A percentile compares a stretch with the other conserved stretches of the same genome.
Conservation (phyloP, 1,284 basidiomycete genomes). For the Apiotrichum akiyoshidainum region DNA sequence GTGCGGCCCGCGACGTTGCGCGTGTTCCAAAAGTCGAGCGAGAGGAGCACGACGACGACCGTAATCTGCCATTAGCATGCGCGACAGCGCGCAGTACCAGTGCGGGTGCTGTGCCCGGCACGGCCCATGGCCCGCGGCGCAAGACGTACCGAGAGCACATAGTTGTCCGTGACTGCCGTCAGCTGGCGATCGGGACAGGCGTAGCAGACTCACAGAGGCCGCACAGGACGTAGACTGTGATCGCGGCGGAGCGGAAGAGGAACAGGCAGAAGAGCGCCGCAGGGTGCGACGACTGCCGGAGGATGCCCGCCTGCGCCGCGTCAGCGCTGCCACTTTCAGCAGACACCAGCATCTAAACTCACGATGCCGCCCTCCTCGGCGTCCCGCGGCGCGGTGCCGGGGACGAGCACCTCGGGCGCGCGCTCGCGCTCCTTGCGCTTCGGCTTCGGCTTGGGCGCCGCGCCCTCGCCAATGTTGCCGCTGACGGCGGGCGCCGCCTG, state of each 20-base stretch:
- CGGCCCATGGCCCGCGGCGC: too few relatives aligned
- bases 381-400: constrained; percentile 35
- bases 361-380: constrained; percentile 49
- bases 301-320: constrained; percentile 41
- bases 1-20: constrained; percentile 89
- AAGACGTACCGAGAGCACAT: constrained; percentile 73
- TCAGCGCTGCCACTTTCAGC: not conserved
- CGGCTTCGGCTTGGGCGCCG: constrained; percentile 9
- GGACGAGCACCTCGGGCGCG: constrained; percentile 43
- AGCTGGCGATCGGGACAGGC: not conserved
- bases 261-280: constrained; percentile 76
- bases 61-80: constrained; percentile 64
- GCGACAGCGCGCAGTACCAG: too few relatives aligned
- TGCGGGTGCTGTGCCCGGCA: too few relatives aligned
- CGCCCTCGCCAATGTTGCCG: constrained; percentile 43
- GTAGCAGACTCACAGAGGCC: constrained; percentile 54
- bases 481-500: constrained; percentile 25
- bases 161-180: constrained; percentile 70
- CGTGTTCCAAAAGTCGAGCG: constrained; percentile 97
- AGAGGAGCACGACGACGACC: constrained; percentile 79
- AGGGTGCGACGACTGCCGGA: constrained; percentile 72
- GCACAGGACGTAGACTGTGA: constrained; percentile 81
- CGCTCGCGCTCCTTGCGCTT: constrained; percentile 4
- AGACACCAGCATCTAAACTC: constrained; percentile 15
- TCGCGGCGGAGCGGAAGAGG: constrained; percentile 76